Evolutionary conservation across 345 rosid species (phyloP), one percentile per base, ranked within the genome.

Genomic region (Turnera subulata): DNA sequence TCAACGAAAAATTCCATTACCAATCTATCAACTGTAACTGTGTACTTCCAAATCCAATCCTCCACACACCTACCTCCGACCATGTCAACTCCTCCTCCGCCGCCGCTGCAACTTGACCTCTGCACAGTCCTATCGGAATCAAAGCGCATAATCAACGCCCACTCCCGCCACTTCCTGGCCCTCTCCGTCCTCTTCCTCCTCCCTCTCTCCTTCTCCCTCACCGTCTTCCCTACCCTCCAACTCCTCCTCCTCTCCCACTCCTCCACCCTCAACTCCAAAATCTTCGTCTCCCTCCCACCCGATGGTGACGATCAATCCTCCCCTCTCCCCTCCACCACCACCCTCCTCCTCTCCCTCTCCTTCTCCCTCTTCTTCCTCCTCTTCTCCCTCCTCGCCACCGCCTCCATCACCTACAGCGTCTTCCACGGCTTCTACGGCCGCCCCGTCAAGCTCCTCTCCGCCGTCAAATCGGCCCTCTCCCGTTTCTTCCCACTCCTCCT

Each of bases 81-180:
- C n/a, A n/a, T n/a, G n/a, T n/a, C n/a, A n/a, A n/a, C n/a, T n/a
- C n/a, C n/a, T n/a, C n/a, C n/a, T n/a, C n/a, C n/a, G n/a, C n/a
- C n/a, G n/a, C n/a, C n/a, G n/a, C n/a, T n/a, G n/a, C n/a, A n/a
- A n/a, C n/a, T 75, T 23, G 63, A 69, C 53, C 60, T 81, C 39
- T 49, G 73, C 61, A 38, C 79, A 5, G 50, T 84, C 56, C 46
- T 79, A 25, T 56, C 81, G 0, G 90, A 84, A 76, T 79, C 95
- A 6, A 77, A 61, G 17, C 84, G 88, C 33, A 82, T 88, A 42
- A 70, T 82, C 68, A 80, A 76, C 49, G 84, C 95, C 21, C 96
- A 86, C 83, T 81, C 90, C 21, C 84, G 92, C 58, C 96, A 88
- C 79, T 86, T 91, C 85, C 74, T 86, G 0, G 92, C 96, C 45